These are phyloP conservation scores for Chlorociboria aeruginascens DNA, from an alignment of 495 filamentous ascomycete genomes.

Conservation along the genomic window DNA sequence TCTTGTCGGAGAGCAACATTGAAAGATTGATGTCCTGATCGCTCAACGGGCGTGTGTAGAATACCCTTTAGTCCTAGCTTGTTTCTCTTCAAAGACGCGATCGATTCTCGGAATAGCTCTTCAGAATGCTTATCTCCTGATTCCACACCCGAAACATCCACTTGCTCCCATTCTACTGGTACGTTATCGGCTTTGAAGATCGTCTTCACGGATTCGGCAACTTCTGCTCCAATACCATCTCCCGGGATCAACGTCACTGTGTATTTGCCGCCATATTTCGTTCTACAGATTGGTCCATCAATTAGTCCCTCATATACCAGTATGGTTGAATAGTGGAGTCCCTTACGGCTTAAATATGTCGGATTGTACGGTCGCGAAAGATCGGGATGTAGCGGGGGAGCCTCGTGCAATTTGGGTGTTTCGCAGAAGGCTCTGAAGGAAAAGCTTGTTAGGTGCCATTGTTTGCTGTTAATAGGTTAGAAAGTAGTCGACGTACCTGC, in stretches of 20 bases:
- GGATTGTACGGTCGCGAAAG: conserved; percentile 64
- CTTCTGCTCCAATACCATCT: conserved; percentile 96
- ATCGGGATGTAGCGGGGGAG: conserved; percentile 22
- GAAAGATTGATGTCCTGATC: conserved; percentile 97
- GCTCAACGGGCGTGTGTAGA: conserved; percentile 90
- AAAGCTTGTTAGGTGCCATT: conserved; percentile 4
- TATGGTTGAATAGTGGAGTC: too few species aligned
- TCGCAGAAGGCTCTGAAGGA: conserved; percentile 42
- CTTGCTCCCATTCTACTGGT: conserved; percentile 96
- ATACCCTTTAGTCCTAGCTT: conserved; percentile 98
- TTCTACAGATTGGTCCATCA: conserved; percentile 20
- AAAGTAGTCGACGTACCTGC: conserved; percentile 22
- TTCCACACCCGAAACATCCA: conserved; percentile 89
- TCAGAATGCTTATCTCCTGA: conserved; percentile 80
- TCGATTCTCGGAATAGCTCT: conserved; percentile 86
- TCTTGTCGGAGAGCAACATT: conserved; percentile 98
- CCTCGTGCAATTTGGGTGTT: conserved; percentile 21
- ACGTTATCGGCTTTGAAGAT: conserved; percentile 99
- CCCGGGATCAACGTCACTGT: conserved; percentile 96
- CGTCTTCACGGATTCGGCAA: conserved; percentile 94
- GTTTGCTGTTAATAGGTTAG: conserved; percentile 13
- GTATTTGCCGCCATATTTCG: conserved; percentile 98
- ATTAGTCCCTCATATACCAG: too few species aligned
- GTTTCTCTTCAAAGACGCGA: conserved; percentile 91
- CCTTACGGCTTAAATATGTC: conserved; percentile 79